Base-by-base conservation (phyloP, 2,329 filamentous ascomycete species). In the Eutypella sp. region DNA sequence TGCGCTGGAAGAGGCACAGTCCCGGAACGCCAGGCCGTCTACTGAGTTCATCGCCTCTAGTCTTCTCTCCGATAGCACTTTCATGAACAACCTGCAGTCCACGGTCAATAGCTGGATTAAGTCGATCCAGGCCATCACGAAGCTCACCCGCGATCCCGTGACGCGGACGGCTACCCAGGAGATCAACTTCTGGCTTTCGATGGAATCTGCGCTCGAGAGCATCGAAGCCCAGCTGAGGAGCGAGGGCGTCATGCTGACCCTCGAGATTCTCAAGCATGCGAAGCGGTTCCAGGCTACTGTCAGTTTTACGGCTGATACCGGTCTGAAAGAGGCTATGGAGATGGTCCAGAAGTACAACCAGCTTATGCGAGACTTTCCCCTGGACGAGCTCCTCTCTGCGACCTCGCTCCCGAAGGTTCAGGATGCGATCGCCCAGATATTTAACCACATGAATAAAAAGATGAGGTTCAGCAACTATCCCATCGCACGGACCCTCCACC, bases 41-140 rank as follows among this genome's bases (percentile, higher is more conserved):
- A 81, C 91, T 37, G 89, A 96, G 37, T 70, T 89, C 50, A 87
- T 99, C 40, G 85, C 89, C 2, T 60, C 79, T 8, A 69, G 79
- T 10, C 77, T 95, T n/a, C 74, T 96, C 27, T 84, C 89, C 47
- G 93, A 96, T 67, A 96, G 89, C 59, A 82, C 83, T 10, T 95
- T 99, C 56, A 84, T 96, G 59, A 99, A 99, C 68, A 90, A 86
- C 57, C 75, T 99, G 31, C 93, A 97, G 64, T 85, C 88, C 42
- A 93, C 85, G 41, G 93, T 97, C 49, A 99, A 97, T 66, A 85
- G 85, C 52, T 99, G 93, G 93, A 99, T 99, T 71, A 95, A 95
- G 71, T 95, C 92, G 10, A 99, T 99, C 54, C 92, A 96, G 65
- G 85, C 86, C 40, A 95, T 96, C 57, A 99, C 93, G 33, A 95